phyloP scores from a whole-genome alignment of 768 basidiomycete genomes.

The Suillus bovinus region DNA sequence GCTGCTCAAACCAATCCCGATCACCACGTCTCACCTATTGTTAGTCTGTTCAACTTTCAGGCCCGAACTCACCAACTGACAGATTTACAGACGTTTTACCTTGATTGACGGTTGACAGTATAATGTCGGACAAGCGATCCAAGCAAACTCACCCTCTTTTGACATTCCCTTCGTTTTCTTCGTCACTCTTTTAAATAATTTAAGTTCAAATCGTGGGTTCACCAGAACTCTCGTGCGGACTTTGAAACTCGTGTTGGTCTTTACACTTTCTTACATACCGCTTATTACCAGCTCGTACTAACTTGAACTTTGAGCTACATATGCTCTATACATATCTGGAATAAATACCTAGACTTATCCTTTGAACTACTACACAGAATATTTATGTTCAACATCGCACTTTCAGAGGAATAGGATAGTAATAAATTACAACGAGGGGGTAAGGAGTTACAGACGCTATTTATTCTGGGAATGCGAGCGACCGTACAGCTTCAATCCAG shows the following conservation, averaged over 20 bases:
- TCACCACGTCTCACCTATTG: constrained; percentile 25
- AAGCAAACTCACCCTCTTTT: too few relatives aligned
- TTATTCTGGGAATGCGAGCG: constrained; percentile 37
- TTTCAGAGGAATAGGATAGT: neutral
- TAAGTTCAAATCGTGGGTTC: neutral
- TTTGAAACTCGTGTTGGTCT: neutral
- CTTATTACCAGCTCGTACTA: neutral
- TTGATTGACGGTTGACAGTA: neutral
- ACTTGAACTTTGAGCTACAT: neutral
- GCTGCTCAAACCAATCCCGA: constrained; percentile 22
- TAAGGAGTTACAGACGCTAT: neutral
- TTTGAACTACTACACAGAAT: too few relatives aligned
- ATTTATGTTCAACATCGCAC: neutral
- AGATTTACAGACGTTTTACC: constrained; percentile 7
- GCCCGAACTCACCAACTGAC: neutral
- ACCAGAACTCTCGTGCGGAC: neutral
- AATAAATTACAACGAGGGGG: neutral
- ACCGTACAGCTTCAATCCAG: constrained; percentile 43
- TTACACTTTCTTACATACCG: neutral
- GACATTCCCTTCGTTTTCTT: constrained; percentile 1
- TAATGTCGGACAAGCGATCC: too few relatives aligned
- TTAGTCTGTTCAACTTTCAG: constrained; percentile 24
- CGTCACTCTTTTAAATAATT: neutral
- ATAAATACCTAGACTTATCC: neutral
- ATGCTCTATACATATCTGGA: neutral